Evolutionary conservation across 2,329 filamentous ascomycete genomes (phyloP), one percentile per base, ranked within the genome.

Genomic region (Ceratocystis ficicola): DNA sequence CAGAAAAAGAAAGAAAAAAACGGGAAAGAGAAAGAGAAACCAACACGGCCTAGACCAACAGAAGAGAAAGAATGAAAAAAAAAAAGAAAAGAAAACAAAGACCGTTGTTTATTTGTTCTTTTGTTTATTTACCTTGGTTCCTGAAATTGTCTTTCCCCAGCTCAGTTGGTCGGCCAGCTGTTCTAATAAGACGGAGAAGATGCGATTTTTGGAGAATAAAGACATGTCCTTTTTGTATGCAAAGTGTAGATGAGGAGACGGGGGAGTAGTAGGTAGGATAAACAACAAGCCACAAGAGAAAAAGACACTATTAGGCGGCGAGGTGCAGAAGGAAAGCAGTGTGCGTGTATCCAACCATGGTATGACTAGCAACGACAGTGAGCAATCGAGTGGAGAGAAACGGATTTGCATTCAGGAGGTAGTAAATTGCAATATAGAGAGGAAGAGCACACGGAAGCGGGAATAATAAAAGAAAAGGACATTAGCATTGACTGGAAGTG

Each of bases 401-500:
- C 20, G 12, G 28, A n/a, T 32, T 15, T n/a, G 20, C 17, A 59
- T 28, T 15, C 25, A 20, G 3, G 4, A 22, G 28, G 28, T 30
- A 28, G 60, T 48, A 30, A 15, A 36, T 36, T 44, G 12, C 4
- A 60, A 57, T 30, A 32, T 17, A 46, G 32, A 60, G 17, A 59
- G 44, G 6, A 59, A 44, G 12, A 64, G n/a, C n/a, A n/a, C 22
- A 17, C n/a, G 22, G 52, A 32, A 57, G 22, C 5, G 30, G 50
- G 12, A 25, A 2, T 15, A 28, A 25, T 10, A n/a, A 41, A 20
- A 66, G 57, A 63, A 48, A 59, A 57, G 59, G 46, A 60, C 30
- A 52, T 65, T 59, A 65, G 63, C 59, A 62, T n/a, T 44, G 59
- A 25, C 59, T 62, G 59, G 65, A 63, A 66, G 22, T 44, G 32